Conservation (phyloP, 73 alveolate genomes). For the Paramecium sexaurelia region DNA sequence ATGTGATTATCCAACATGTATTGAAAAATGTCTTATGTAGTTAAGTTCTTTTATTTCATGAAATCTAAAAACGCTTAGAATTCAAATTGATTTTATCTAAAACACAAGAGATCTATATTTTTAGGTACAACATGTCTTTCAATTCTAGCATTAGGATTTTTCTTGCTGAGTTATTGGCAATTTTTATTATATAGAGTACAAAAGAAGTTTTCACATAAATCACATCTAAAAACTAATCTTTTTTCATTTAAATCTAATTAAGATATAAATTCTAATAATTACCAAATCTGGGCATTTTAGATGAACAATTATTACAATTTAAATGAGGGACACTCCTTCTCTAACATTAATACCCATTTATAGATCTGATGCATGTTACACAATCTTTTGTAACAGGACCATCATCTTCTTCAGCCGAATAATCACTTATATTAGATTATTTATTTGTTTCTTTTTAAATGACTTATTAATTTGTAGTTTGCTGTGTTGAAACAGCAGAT, state of each 20-base stretch:
- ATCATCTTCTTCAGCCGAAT: conserved; percentile 47
- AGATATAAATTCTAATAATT: neutral
- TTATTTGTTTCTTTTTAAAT: neutral
- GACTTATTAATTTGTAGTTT: neutral
- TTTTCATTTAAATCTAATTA: neutral
- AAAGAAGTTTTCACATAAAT: conserved; percentile 12
- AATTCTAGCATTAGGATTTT: neutral
- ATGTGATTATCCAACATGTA: conserved; percentile 28
- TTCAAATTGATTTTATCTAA: conserved; percentile 47
- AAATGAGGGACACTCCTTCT: neutral
- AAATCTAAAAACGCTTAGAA: neutral
- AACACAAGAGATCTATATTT: neutral
- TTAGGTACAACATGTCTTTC: conserved; percentile 53
- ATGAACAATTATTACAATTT: conserved; percentile 22
- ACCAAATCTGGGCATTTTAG: conserved; percentile 48
- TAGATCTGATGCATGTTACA: conserved; percentile 12
- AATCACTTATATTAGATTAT: neutral
- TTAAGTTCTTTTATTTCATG: neutral
- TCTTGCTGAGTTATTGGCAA: neutral
- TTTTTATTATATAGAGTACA: conserved; percentile 37
- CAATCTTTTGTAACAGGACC: conserved; percentile 21
- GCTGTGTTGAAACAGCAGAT: neutral
- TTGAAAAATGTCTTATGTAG: conserved; percentile 4
- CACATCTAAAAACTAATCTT: neutral
- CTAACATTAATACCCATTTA: conserved; percentile 44